Evolutionary conservation across 345 rosid genomes (phyloP), one percentile per base, ranked within the genome.

Genomic region (Euphorbia lathyris): DNA sequence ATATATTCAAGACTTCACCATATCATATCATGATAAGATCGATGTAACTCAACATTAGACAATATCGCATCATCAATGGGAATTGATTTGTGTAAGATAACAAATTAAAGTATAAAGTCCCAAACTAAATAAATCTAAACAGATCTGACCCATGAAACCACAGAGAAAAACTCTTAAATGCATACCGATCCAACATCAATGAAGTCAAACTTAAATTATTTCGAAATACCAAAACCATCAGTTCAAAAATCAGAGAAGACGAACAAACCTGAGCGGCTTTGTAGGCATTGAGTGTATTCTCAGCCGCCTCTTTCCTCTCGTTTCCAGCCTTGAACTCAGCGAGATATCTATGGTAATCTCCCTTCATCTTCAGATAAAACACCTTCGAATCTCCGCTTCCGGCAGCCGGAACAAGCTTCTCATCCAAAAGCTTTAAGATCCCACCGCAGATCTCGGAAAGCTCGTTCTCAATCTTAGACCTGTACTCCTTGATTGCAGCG

Each of bases 341-440:
- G 68, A 78, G 68, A 57, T 78, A 78, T 61, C 81, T 53, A 42
- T 78, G 80, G 66, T 77, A 77, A 77, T 77, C 81, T 9, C 81
- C 81, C 65, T 77, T 77, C 81, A 77, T 77, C 70, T 78, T 78
- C 72, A 73, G 67, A 55, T 78, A 78, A 57, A 78, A 78, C 42
- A 78, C 81, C 78, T 70, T 78, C 52, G 81, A 74, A 45, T 78
- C 78, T 4, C 78, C 69, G 11, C 42, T 3, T 5, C 56, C 59
- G 13, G 81, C 69, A 1, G 75, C 64, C 0, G 81, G 75, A 8
- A 78, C 69, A 62, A 78, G 76, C 51, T 74, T 73, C 60, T 66
- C 65, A 1, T 78, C 81, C 59, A 78, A 42, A 14, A 78, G 58
- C 27, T 74, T 74, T 65, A 78, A 56, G 66, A 78, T 78, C 48